Percentiles rank a stretch among this genome's conserved stretches.
These are phyloP conservation scores for Pleurostoma richardsiae DNA, from an alignment of 2,329 filamentous ascomycete species.

Conservation along the genomic window DNA sequence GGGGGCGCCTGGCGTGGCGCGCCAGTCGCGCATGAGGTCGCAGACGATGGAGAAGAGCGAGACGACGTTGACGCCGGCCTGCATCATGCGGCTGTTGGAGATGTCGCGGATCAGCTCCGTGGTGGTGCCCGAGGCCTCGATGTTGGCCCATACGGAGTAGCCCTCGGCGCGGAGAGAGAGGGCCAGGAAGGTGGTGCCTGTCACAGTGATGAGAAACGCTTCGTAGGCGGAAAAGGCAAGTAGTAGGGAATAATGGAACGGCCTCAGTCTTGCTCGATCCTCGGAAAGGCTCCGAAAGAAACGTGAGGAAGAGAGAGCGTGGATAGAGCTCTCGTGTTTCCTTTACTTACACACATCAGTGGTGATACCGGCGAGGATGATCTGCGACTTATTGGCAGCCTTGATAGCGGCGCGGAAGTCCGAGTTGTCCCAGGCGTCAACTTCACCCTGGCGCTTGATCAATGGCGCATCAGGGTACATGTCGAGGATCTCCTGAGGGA, in stretches of 20 bases:
- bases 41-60: slow-evolving; percentile 58
- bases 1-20: slow-evolving; percentile 42
- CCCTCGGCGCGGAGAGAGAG: slow-evolving; percentile 66
- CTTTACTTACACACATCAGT: slow-evolving; percentile 61
- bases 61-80: slow-evolving; percentile 61
- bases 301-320: background rate
- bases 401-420: slow-evolving; percentile 62
- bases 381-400: slow-evolving; percentile 61
- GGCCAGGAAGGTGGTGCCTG: slow-evolving; percentile 63
- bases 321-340: background rate
- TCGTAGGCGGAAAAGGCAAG: too few relatives aligned
- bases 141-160: slow-evolving; percentile 69
- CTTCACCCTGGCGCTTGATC: slow-evolving; percentile 64
- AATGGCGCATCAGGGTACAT: slow-evolving; percentile 64
- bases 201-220: too few relatives aligned
- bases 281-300: too few relatives aligned
- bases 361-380: slow-evolving; percentile 67
- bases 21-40: slow-evolving; percentile 70
- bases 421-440: slow-evolving; percentile 72
- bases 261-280: too few relatives aligned
- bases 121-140: slow-evolving; percentile 66
- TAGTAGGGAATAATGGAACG: too few relatives aligned
- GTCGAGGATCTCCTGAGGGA: slow-evolving; percentile 64
- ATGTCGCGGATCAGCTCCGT: slow-evolving; percentile 55
- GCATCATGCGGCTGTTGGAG: slow-evolving; percentile 62